Conservation (phyloP, 176 grass and related monocot species). For the Oryza coarctata region DNA sequence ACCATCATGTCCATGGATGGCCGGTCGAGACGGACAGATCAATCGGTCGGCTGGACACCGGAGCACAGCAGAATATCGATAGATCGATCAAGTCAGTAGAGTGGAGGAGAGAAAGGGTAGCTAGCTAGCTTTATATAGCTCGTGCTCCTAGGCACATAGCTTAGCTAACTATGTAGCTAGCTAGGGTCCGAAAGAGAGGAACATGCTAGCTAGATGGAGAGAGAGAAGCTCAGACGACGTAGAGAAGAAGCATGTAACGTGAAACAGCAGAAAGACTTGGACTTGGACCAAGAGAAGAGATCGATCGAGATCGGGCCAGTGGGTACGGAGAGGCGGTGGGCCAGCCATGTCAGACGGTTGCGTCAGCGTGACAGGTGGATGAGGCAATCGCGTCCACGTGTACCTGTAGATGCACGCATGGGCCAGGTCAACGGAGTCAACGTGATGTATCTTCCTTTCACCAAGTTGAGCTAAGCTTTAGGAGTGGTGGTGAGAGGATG, state of each 20-base stretch:
- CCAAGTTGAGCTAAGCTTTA: no score
- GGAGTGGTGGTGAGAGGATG: no score
- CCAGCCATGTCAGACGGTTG: background rate
- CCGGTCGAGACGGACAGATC: no score
- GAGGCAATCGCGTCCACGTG: constrained; percentile 7
- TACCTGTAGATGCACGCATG: background rate
- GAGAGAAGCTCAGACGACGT: background rate
- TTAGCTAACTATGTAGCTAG: background rate
- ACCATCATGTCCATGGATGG: constrained; percentile 27
- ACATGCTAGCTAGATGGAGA: background rate
- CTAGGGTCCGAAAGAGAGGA: background rate
- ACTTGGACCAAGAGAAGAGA: constrained; percentile 21
- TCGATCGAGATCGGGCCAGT: background rate
- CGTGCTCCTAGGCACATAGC: background rate
- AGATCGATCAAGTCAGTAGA: no score
- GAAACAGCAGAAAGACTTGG: constrained; percentile 36
- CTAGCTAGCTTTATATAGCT: background rate
- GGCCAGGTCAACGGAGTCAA: background rate
- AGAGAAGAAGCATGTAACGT: constrained; percentile 8
- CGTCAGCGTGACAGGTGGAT: constrained; percentile 38
- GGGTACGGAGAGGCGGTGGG: background rate
- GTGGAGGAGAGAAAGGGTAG: no score
- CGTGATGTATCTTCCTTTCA: background rate
- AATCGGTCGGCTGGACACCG: no score
- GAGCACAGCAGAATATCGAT: no score